Evolutionary conservation across 2,329 filamentous ascomycete species (phyloP).

Genomic region (Myriosclerotinia curreyana): DNA sequence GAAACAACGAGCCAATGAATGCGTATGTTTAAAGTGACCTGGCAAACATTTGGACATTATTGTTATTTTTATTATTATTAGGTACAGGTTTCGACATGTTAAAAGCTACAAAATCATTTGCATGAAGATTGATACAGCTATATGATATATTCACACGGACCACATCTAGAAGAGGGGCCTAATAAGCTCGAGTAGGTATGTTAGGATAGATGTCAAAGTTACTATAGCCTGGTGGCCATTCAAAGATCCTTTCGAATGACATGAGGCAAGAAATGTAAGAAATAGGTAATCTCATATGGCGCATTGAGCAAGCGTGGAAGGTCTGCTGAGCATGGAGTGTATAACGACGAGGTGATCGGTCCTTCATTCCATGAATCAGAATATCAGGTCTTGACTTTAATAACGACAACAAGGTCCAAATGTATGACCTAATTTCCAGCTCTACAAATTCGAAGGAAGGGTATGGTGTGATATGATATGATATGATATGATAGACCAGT

Average conservation of each 20-base stretch:
- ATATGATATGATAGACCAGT: background rate
- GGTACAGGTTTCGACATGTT: background rate
- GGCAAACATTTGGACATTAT: constrained; percentile 15
- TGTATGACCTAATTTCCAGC: background rate
- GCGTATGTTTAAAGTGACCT: constrained; percentile 9
- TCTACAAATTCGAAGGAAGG: background rate
- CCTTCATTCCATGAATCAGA: background rate
- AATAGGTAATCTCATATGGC: too few relatives aligned
- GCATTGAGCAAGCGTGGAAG: background rate
- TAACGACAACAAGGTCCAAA: background rate
- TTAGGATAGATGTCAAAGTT: background rate
- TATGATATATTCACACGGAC: constrained; percentile 9
- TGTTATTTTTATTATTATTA: too few relatives aligned
- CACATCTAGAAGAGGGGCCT: background rate
- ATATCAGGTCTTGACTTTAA: background rate
- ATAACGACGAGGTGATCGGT: background rate
- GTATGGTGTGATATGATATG: background rate
- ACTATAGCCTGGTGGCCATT: too few relatives aligned
- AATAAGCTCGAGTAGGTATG: too few relatives aligned
- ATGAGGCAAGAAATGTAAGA: background rate
- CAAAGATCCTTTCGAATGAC: background rate
- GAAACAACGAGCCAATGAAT: constrained; percentile 16
- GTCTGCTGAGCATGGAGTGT: background rate
- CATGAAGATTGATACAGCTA: background rate
- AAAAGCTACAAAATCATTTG: background rate